Conservation (phyloP, 345 rosid genomes). For the Acer negundo region DNA sequence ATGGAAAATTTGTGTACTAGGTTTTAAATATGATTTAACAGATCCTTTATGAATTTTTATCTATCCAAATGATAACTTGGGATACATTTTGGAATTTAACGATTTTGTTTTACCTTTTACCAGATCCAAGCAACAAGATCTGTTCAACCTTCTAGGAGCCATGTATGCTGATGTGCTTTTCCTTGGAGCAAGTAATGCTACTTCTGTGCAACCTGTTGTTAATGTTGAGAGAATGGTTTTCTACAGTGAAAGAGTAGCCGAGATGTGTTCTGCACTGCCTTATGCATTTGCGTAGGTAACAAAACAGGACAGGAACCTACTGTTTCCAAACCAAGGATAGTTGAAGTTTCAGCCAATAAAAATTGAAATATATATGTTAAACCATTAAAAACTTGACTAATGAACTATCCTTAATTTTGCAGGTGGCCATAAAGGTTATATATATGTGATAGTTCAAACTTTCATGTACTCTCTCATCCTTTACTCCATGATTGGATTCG, state of each 20-base stretch:
- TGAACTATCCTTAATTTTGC: conserved; percentile 14
- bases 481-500: conserved; percentile 74
- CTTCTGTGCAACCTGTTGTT: conserved; percentile 64
- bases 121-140: conserved; percentile 59
- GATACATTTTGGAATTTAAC: too few relatives aligned
- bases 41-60: neutral
- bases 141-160: conserved; percentile 72
- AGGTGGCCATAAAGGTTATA: conserved; percentile 71
- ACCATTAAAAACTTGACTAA: neutral
- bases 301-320: neutral
- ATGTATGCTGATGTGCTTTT: conserved; percentile 67
- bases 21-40: neutral
- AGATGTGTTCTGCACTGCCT: conserved; percentile 85
- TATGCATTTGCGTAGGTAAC: conserved; percentile 79
- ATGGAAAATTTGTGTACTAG: too few relatives aligned
- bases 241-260: conserved; percentile 83
- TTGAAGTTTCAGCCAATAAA: neutral
- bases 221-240: conserved; percentile 76
- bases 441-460: conserved; percentile 61
- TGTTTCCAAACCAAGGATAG: too few relatives aligned
- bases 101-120: neutral
- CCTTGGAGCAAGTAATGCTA: conserved; percentile 69
- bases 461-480: conserved; percentile 52
- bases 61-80: too few relatives aligned
- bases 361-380: too few relatives aligned